Percentiles rank a stretch among this genome's conserved stretches.
Conservation (phyloP, 352 stramenopile species). For the Phytophthora sojae region DNA sequence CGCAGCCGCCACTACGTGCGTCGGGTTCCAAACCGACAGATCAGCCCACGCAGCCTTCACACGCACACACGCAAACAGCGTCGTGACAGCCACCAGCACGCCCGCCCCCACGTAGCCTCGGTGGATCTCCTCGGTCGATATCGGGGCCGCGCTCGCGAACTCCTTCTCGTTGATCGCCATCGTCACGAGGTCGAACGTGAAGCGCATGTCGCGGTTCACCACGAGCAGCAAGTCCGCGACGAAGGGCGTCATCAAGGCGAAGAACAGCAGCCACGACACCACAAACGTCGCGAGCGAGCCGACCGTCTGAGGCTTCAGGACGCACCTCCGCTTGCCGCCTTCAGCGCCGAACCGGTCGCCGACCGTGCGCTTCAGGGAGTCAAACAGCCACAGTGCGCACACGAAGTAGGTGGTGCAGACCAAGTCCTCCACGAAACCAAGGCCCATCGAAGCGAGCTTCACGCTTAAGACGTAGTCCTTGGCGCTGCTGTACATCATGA, state of each 20-base stretch:
- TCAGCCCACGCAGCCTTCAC: conserved; percentile 6
- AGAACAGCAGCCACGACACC: conserved; percentile 35
- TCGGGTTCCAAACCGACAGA: conserved; percentile 24
- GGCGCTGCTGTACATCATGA: conserved; percentile 23
- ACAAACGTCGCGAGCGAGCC: conserved; percentile 11
- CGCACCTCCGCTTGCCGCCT: neutral
- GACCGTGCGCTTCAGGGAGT: conserved; percentile 2
- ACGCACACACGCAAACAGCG: conserved; percentile 12
- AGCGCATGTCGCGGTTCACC: conserved; percentile 43
- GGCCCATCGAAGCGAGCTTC: conserved; percentile 22
- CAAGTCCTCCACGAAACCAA: conserved; percentile 36
- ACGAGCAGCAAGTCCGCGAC: conserved; percentile 45
- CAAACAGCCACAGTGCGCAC: conserved; percentile 27
- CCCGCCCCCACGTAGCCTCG: conserved; percentile 30
- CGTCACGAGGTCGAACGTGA: conserved; percentile 43
- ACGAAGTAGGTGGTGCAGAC: conserved; percentile 37
- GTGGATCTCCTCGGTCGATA: conserved; percentile 38
- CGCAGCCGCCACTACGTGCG: neutral
- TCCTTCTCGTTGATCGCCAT: conserved; percentile 31
- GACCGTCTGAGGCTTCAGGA: neutral
- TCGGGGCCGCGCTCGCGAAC: conserved; percentile 41
- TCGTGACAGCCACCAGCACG: conserved; percentile 19
- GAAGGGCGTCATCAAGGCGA: conserved; percentile 35
- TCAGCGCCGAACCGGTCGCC: too few species aligned
- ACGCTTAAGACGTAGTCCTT: neutral